Evolutionary conservation across 2,329 filamentous ascomycete species (phyloP).

Genomic region (Beauveria asiatica): DNA sequence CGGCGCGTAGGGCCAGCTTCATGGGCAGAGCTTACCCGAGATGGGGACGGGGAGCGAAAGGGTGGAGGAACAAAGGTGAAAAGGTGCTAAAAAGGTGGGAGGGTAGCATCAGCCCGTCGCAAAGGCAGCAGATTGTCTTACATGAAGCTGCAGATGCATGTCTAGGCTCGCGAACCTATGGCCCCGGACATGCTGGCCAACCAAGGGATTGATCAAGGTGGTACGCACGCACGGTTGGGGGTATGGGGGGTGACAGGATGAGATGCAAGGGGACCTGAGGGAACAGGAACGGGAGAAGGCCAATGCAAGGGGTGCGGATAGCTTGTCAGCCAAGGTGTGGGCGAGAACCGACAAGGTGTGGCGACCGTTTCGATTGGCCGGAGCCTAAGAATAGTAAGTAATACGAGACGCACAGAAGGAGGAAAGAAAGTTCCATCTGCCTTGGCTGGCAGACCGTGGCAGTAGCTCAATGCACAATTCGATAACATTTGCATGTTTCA

Average conservation of each 20-base stretch:
- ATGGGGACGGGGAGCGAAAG: background rate
- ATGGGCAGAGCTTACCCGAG: conserved; percentile 3
- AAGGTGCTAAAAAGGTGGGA: conserved; percentile 6
- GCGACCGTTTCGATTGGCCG: background rate
- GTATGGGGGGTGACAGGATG: background rate
- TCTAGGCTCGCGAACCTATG: background rate
- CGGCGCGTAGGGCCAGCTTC: conserved; percentile 3
- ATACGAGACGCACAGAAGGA: conserved; percentile 1
- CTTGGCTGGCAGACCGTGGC: background rate
- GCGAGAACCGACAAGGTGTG: conserved; percentile 4
- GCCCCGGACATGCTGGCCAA: background rate
- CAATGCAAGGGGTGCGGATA: background rate
- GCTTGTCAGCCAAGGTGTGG: conserved; percentile 1
- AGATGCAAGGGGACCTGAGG: background rate
- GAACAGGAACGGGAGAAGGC: background rate
- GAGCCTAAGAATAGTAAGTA: conserved; percentile 8
- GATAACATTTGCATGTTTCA: background rate
- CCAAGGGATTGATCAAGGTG: background rate
- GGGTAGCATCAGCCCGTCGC: conserved; percentile 4
- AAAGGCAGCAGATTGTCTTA: conserved; percentile 9
- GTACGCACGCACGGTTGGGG: background rate
- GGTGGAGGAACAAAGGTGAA: background rate
- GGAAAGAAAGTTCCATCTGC: background rate
- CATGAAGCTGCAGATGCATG: background rate
- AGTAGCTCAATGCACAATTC: conserved; percentile 6